phyloP scores from a whole-genome alignment of 805 yeast species.

The Yamadazyma kitorensis region DNA sequence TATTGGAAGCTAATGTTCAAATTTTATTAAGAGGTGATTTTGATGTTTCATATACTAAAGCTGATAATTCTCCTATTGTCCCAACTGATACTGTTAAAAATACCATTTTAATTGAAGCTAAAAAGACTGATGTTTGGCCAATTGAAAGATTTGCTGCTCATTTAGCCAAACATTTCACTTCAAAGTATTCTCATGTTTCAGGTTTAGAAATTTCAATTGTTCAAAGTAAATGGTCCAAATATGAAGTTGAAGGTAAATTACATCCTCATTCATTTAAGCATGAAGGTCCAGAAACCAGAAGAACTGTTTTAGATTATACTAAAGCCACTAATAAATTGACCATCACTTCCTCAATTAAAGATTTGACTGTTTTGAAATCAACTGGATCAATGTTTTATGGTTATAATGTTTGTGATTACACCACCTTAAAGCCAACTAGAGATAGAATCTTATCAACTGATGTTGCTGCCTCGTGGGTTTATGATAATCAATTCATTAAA shows the following conservation, averaged over 20 bases:
- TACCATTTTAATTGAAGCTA: constrained; percentile 81
- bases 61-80: constrained; percentile 84
- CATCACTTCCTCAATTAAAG: constrained; percentile 69
- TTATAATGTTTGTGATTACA: constrained; percentile 80
- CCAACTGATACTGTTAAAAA: constrained; percentile 95
- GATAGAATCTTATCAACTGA: constrained; percentile 90
- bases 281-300: constrained; percentile 79
- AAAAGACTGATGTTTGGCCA: constrained; percentile 82
- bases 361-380: constrained; percentile 79
- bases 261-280: constrained; percentile 84
- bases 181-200: constrained; percentile 72
- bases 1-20: constrained; percentile 80
- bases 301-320: constrained; percentile 51
- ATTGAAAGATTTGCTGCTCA: constrained; percentile 87
- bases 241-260: constrained; percentile 65
- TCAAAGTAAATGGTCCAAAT: constrained; percentile 81
- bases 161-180: constrained; percentile 75
- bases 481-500: constrained; percentile 49
- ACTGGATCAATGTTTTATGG: constrained; percentile 94
- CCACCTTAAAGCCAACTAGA: constrained; percentile 76
- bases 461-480: constrained; percentile 71
- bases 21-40: constrained; percentile 75
- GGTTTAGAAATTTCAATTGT: constrained; percentile 65
- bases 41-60: constrained; percentile 78
- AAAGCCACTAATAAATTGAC: constrained; percentile 50